Base-by-base conservation (phyloP, 176 grass and related monocot genomes). In the Raddia distichophylla region DNA sequence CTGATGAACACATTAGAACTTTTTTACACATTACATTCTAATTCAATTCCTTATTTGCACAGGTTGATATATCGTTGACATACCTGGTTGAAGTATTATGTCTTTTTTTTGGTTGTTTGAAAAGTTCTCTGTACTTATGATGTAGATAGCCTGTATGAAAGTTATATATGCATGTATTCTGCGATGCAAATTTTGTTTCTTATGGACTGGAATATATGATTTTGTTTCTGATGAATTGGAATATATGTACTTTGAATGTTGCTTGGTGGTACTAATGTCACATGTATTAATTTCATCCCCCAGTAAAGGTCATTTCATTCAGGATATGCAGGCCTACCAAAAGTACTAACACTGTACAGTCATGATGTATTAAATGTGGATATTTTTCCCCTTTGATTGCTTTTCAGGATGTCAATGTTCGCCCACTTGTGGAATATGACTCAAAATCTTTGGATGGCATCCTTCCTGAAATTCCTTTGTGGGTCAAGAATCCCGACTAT, bases 401-500 rank as follows among this genome's bases (percentile, higher is more conserved):
- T 33, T 72, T 74, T 87, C 80, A 97, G 93, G 88, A 91, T 69
- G 80, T 90, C 19, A 73, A 97, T 83, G 79, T 97, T 73, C 77
- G 83, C 63, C 86, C 91, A 1, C 83, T 95, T 62, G 73, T 78
- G 45, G 96, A 93, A 63, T 88, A 99, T 78, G 93, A 99, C 84
- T 82, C 96, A 68, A 84, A 65, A 85, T 93, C 87, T 27, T 76
- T 95, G 80, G 93, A 99, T n/a, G 75, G 17, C 42, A 77, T 99
- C 57, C 91, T 99, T 86, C 89, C 96, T 51, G 96, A 99, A 91
- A 95, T 99, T 86, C 96, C 96, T 55, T 67, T 93, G 55, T 99
- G 96, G 96, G 89, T 95, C 68, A 99, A 99, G 89, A 88, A 91
- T 91, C 91, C 93, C 5, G 96, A 99, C 64, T 93, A 93, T 84